Percentiles rank a stretch among this genome's conserved stretches.
Conservation (phyloP, 352 stramenopile species). For the Phytophthora podocarpi region DNA sequence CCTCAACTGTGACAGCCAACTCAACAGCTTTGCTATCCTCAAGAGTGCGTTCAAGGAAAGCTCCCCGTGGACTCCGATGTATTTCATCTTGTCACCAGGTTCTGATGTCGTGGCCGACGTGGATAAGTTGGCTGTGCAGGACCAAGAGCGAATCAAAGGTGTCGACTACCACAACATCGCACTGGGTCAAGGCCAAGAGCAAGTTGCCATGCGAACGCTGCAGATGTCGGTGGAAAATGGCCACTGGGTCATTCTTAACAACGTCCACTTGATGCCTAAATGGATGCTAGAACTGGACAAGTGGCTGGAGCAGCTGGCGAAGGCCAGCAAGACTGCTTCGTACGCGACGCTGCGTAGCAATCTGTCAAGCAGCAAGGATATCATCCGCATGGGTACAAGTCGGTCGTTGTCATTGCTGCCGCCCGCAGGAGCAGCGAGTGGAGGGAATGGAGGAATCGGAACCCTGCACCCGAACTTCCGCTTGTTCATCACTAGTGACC, state of each 20-base stretch:
- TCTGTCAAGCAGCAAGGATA: constrained; percentile 27
- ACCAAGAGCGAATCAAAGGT: constrained; percentile 93
- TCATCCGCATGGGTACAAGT: constrained; percentile 26
- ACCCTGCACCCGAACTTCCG: constrained; percentile 81
- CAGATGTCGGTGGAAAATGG: constrained; percentile 89
- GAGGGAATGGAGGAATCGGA: constrained; percentile 13
- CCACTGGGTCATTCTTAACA: constrained; percentile 96
- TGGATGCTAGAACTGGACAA: constrained; percentile 94
- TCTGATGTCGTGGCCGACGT: constrained; percentile 96
- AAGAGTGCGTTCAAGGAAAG: constrained; percentile 94
- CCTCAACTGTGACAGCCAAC: constrained; percentile 85
- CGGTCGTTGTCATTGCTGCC: constrained; percentile 23
- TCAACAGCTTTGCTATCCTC: constrained; percentile 96
- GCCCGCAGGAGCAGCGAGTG: not conserved
- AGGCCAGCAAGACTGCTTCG: constrained; percentile 59
- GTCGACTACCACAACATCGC: constrained; percentile 97
- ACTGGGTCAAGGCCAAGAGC: constrained; percentile 94
- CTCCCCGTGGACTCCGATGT: constrained; percentile 95
- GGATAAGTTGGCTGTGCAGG: constrained; percentile 92
- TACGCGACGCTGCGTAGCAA: constrained; percentile 38
- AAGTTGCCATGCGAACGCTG: constrained; percentile 90
- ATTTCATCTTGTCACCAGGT: constrained; percentile 97
- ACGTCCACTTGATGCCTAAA: constrained; percentile 94
- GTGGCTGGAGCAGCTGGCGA: constrained; percentile 87
- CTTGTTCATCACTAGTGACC: constrained; percentile 91